phyloP scores from a whole-genome alignment of 169 alveolate species.

The Besnoitia besnoiti region DNA sequence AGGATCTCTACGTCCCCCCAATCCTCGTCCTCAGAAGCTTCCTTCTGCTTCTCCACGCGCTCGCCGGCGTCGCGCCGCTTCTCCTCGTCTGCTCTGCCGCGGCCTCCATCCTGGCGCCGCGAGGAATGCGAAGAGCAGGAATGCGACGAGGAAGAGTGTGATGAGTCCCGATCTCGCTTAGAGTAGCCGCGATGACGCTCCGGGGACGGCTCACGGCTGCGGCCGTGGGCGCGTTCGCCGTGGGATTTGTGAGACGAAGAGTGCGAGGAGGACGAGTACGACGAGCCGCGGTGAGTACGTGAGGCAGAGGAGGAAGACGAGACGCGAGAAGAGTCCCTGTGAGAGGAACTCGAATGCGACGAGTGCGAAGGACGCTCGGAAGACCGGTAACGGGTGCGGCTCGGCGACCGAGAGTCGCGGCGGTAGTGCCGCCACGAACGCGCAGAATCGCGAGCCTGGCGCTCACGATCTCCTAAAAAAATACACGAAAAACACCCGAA shows the following conservation, averaged over 20 bases:
- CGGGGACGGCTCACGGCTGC: background rate
- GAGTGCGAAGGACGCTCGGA: background rate
- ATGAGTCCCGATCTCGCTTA: background rate
- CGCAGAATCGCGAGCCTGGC: background rate
- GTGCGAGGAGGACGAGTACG: background rate
- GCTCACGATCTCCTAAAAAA: background rate
- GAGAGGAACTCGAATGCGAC: background rate
- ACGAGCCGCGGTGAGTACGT: no score
- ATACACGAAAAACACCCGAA: background rate
- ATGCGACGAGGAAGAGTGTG: background rate
- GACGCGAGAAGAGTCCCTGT: background rate
- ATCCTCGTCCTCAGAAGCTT: conserved; percentile 11
- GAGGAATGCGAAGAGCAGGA: background rate
- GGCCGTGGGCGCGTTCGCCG: background rate
- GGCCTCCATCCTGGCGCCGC: background rate
- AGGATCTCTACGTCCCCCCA: background rate
- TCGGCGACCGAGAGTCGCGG: background rate
- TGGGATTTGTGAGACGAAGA: background rate
- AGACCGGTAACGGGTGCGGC: background rate
- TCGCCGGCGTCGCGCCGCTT: no score
- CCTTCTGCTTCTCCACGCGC: no score
- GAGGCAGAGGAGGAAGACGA: background rate
- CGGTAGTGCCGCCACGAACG: background rate
- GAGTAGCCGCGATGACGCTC: conserved; percentile 36
- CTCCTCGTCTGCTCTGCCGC: conserved; percentile 22